Evolutionary conservation across 2,329 filamentous ascomycete genomes (phyloP), one percentile per base, ranked within the genome.

Genomic region (Colletotrichum ledebouriae): DNA sequence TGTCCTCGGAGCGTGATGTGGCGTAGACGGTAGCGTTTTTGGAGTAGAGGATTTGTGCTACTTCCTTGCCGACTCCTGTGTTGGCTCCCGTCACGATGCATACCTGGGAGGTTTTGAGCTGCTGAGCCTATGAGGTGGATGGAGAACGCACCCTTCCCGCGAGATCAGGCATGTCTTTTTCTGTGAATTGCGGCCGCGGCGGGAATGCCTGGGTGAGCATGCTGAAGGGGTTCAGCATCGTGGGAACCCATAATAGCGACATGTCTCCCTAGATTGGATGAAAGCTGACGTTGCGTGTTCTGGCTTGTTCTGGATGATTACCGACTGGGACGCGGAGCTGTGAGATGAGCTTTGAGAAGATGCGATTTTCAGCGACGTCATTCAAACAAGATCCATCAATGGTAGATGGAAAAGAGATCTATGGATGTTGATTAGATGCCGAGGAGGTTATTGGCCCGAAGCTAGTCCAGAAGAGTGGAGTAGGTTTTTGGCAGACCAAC

Each of bases 21-120:
- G 87, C 74, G 74, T 88, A 89, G n/a, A 89, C 83, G 1, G 78
- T 86, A 41, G 80, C 86, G 62, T 87, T 85, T 41, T 80, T 81
- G 12, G 77, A 75, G 75, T 89, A 89, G 11, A 90, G 79, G 3
- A 89, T 81, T 44, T 81, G 81, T 37, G 78, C 78, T 20, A 89
- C 78, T 71, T 88, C 84, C 46, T 82, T 81, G 10, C 87, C 87
- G 6, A 88, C 79, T 78, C 78, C 78, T 0, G 77, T 76, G 71
- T 80, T 80, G 62, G 76, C 75, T 42, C 78, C 78, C 1, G 78
- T 89, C 15, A 89, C 82, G 67, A 89, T 81, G 76, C 81, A 83
- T 39, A 87, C 83, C 78, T 78, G 49, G 11, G 47, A 41, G 13
- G 29, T 6, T n/a, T 33, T 69, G 50, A 69, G 66, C 39, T 17